These are phyloP conservation scores for Protomyces pachydermus DNA, from an alignment of 1,139 yeast species.

Conservation along the genomic window DNA sequence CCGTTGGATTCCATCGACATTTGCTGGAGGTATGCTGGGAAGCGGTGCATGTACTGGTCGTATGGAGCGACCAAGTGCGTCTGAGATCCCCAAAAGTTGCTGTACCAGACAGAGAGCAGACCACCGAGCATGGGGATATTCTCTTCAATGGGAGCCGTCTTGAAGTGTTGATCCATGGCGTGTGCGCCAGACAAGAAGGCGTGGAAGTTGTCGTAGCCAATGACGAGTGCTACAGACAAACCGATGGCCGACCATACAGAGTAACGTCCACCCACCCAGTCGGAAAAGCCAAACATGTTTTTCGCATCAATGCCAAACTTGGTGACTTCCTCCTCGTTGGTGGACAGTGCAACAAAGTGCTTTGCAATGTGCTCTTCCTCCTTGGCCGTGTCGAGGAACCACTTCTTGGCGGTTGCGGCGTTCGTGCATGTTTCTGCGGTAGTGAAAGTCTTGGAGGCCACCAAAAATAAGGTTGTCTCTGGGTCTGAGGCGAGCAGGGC, in stretches of 20 bases:
- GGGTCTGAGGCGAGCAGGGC: conserved; percentile 69
- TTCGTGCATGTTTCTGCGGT: conserved; percentile 97
- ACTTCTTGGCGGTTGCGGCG: conserved; percentile 87
- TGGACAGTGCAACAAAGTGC: conserved; percentile 94
- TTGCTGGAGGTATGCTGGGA: conserved; percentile 98
- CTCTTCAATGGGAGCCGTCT: conserved; percentile 73
- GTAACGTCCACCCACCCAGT: conserved; percentile 99
- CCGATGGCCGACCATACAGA: conserved; percentile 99
- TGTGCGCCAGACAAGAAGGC: conserved; percentile 93
- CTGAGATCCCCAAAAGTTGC: conserved; percentile 95
- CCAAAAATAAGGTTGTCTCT: conserved; percentile 87
- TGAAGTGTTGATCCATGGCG: conserved; percentile 89
- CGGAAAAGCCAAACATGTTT: conserved; percentile 97
- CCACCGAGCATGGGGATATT: conserved; percentile 95
- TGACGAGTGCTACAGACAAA: conserved; percentile 85
- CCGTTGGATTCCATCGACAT: conserved; percentile 99
- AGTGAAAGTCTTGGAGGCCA: conserved; percentile 94
- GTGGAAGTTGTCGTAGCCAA: conserved; percentile 91
- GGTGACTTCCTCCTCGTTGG: conserved; percentile 83
- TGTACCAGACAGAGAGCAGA: conserved; percentile 91
- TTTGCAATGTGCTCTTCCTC: conserved; percentile 74
- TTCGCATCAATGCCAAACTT: conserved; percentile 95
- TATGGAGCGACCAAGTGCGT: conserved; percentile 97
- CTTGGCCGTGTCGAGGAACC: conserved; percentile 77
- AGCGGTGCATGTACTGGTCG: conserved; percentile 96